These are phyloP conservation scores for Bombardia bombarda DNA, from an alignment of 495 filamentous ascomycete genomes.

Conservation along the genomic window DNA sequence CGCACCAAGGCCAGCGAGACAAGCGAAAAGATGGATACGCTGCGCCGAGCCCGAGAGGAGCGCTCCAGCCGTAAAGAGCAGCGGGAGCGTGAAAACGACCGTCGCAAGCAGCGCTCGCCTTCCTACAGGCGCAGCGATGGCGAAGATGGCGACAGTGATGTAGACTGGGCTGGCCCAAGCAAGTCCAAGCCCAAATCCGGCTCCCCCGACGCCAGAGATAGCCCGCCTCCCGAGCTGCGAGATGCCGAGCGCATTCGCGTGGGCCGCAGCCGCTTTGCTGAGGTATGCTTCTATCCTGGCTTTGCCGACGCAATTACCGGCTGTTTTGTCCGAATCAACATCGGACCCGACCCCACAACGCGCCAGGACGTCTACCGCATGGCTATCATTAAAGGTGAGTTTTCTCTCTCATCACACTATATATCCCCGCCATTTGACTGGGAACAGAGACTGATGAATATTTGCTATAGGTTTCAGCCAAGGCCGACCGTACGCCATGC, in stretches of 20 bases:
- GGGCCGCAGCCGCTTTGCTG: constrained; percentile 70
- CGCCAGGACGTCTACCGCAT: constrained; percentile 73
- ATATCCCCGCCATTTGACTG: too few species aligned
- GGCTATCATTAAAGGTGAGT: constrained; percentile 72
- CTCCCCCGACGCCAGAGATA: constrained; percentile 41
- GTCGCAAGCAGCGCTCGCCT: constrained; percentile 43
- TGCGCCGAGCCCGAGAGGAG: constrained; percentile 79
- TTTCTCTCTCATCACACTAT: too few species aligned
- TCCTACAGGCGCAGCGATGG: constrained; percentile 39
- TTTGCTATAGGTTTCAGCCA: constrained; percentile 56
- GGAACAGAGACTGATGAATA: background rate
- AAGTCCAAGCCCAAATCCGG: constrained; percentile 33
- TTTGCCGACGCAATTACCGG: constrained; percentile 72
- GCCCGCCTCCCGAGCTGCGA: constrained; percentile 54
- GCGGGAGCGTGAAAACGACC: constrained; percentile 58
- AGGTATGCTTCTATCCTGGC: constrained; percentile 83
- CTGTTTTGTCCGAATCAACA: constrained; percentile 73
- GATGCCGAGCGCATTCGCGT: constrained; percentile 79
- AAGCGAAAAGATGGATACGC: constrained; percentile 67
- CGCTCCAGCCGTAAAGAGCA: constrained; percentile 70
- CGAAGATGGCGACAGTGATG: constrained; percentile 71
- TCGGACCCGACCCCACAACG: constrained; percentile 62
- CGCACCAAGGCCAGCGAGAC: constrained; percentile 78
- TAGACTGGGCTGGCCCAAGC: constrained; percentile 54
- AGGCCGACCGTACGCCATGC: constrained; percentile 73